Evolutionary conservation across 768 basidiomycete species (phyloP), one percentile per base, ranked within the genome.

Genomic region (Leccinum disarticulatum): DNA sequence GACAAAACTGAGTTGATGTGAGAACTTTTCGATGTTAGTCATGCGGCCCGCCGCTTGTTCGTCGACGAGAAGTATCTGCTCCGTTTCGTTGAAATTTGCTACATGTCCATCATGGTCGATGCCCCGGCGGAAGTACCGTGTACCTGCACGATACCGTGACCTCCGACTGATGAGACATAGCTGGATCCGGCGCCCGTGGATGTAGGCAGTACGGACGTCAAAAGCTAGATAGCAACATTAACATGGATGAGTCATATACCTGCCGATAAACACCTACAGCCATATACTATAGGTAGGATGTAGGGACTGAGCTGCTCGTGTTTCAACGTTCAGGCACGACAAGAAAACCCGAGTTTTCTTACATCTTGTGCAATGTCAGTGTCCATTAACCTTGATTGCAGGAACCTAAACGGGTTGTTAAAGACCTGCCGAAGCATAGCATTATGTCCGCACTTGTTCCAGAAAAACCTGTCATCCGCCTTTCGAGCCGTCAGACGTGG

Each of bases 21-120:
- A 82, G 57, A 79, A 82, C 10, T 82, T 82, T 55, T 83, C 83
- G 17, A 74, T 66, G 52, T 72, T 69, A 17, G 73, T 74, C 43
- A 74, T 73, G 27, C 74, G 73, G 38, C 78, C 79, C 27, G 74
- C 74, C 31, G 77, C 76, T 51, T 78, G 79, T 52, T 79, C 80
- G 60, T 93, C 91, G 13, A 95, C 81, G 15, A 96, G 79, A 28
- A 96, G 77, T 59, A 99, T 79, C 72, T 98, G 97, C 70, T 99
- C 97, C 6, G 97, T 96, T 75, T 99, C 97, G 72, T 98, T 97
- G 77, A 93, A 98, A 75, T 99, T 99, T 58, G 95, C 93, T 46
- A 92, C 91, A 71, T 98, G 85, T 2, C 95, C 97, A 9, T 90
- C 79, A 19, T 84, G 78, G 72, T 98, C 95, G 65, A 99, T 82